phyloP scores from a whole-genome alignment of 176 grass and related monocot species.

The Aechmea fasciata region DNA sequence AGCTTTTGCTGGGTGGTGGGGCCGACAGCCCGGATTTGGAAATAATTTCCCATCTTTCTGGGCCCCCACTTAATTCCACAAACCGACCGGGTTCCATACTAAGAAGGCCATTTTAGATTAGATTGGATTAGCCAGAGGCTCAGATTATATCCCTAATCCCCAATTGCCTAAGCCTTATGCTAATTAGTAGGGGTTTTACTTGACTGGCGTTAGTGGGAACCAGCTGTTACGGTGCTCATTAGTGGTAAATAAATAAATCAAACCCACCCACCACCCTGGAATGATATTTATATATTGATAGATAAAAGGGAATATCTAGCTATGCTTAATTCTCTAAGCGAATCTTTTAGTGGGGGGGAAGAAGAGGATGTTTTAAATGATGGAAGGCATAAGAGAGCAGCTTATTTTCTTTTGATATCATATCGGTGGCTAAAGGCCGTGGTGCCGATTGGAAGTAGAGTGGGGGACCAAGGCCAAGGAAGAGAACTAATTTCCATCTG shows the following conservation, averaged over 20 bases:
- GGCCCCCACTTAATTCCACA: neutral
- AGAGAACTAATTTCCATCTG: neutral
- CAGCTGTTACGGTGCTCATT: constrained; percentile 19
- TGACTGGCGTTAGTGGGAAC: constrained; percentile 32
- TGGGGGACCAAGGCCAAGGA: neutral
- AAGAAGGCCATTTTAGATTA: neutral
- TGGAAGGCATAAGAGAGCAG: neutral
- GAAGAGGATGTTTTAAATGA: neutral
- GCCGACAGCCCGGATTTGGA: constrained; percentile 40
- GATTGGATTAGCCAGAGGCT: constrained; percentile 13
- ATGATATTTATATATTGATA: constrained; percentile 4
- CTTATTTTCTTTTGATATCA: neutral
- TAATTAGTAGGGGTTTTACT: neutral
- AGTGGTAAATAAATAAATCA: constrained; percentile 1
- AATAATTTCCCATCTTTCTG: constrained; percentile 17
- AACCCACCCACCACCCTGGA: neutral
- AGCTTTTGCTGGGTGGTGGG: constrained; percentile 45
- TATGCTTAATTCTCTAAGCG: neutral
- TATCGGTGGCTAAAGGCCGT: neutral
- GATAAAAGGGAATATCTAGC: neutral
- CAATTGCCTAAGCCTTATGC: constrained; percentile 3
- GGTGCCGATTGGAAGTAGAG: neutral
- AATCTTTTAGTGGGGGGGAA: neutral
- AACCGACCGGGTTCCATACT: neutral
- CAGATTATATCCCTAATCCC: constrained; percentile 15